Evolutionary conservation across 768 basidiomycete species (phyloP), one percentile per base, ranked within the genome.

Genomic region (Tulasnella sp.): DNA sequence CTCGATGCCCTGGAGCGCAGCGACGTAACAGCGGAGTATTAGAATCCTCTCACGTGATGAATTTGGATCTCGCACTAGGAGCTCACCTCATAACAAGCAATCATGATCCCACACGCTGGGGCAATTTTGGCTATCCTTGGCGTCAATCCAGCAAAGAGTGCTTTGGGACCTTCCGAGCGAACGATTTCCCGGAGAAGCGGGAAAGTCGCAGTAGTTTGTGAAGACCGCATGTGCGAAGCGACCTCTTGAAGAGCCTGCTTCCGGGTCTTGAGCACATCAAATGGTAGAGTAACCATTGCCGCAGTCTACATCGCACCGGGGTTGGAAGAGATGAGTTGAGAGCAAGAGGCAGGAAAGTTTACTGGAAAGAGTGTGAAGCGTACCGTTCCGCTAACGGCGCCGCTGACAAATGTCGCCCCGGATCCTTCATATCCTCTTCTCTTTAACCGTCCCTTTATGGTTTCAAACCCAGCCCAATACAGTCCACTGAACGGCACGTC

Each of bases 21-120:
- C 41, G 41, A 51, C 42, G 44, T 43, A 42, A 23, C 13, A 44
- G 24, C 42, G 41, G 11, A n/a, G 30, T 10, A 24, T 51, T 10
- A 21, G 8, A 24, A 29, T 51, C n/a, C n/a, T 56, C 11, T 26
- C 2, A 8, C 30, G 7, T 17, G 32, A 55, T 21, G 41, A 19
- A 11, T 19, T 17, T 2, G 15, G 24, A 10, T 10, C n/a, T n/a
- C n/a, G n/a, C n/a, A n/a, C n/a, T 1, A 34, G 21, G 24, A 26
- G 23, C 58, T 13, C 47, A 63, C 93, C 82, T 98, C 94, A 69
- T 86, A 98, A 70, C 86, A 93, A 58, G 88, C 83, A 69, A 97
- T 96, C 95, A 98, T 97, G 65, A 99, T 86, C 23, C 95, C 95
- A 71, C 96, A 99, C 43, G 95, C 96, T 41, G 96, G 96, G 10